Percentiles rank a stretch among this genome's conserved stretches.
Evolutionary conservation across 2,329 filamentous ascomycete species (phyloP).

Genomic region (Aspergillus calidoustus): DNA sequence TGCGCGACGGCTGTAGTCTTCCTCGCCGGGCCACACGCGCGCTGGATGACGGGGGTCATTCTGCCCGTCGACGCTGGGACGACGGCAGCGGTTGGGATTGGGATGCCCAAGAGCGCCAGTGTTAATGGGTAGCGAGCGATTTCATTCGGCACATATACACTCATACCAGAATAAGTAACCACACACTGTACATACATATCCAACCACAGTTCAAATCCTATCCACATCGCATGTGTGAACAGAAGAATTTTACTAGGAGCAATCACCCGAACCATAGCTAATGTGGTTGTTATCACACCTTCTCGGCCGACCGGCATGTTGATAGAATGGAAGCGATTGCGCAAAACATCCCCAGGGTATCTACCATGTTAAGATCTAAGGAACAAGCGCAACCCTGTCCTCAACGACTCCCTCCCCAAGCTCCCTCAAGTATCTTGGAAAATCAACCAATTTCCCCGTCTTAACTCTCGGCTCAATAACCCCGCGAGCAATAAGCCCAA

Average conservation of each 20-base stretch:
- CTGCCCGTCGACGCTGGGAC: slow-evolving; percentile 55
- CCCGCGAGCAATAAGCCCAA: slow-evolving; percentile 39
- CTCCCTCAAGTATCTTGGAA: slow-evolving; percentile 40
- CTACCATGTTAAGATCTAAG: not conserved
- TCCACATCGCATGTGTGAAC: too few species aligned
- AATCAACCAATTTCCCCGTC: slow-evolving; percentile 35
- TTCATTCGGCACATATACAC: too few species aligned
- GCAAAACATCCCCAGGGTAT: too few species aligned
- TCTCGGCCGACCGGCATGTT: too few species aligned
- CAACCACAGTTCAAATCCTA: not conserved
- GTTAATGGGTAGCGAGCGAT: slow-evolving; percentile 31
- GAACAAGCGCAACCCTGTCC: slow-evolving; percentile 25
- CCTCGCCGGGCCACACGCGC: slow-evolving; percentile 56
- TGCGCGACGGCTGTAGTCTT: slow-evolving; percentile 57
- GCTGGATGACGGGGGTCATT: slow-evolving; percentile 58
- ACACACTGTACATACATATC: not conserved
- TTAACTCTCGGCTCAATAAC: slow-evolving; percentile 43
- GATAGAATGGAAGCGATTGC: too few species aligned
- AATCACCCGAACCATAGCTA: too few species aligned
- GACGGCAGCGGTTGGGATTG: slow-evolving; percentile 48
- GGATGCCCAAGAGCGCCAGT: slow-evolving; percentile 45
- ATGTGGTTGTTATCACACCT: too few species aligned
- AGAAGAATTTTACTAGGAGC: too few species aligned
- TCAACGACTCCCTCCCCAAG: slow-evolving; percentile 43
- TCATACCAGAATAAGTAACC: not conserved